Base-by-base conservation (phyloP, 23 red algal species). In the Gracilaria vermiculophylla region DNA sequence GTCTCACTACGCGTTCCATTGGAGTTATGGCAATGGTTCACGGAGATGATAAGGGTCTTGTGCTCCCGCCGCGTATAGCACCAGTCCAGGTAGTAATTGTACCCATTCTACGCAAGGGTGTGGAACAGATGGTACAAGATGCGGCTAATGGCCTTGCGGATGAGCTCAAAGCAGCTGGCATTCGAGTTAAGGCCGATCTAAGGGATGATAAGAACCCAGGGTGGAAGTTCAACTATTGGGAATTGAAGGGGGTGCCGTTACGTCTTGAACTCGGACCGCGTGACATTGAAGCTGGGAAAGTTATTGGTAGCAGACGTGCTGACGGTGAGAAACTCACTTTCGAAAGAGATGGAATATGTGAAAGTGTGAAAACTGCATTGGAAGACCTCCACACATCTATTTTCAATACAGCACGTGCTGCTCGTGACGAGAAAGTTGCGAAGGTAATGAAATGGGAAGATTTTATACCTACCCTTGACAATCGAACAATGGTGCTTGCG, bases 221-320 rank as follows among this genome's bases (percentile, higher is more conserved):
- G 20, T 99, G 97, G 97, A 99, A 99, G 62, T 99, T 96, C 61
- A 94, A 94, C 62, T 82, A 99, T 24, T 96, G 94, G 93, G 97
- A 99, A 66, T 88, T 99, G 13, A 87, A 90, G 64, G 97, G 97
- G 14, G 97, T 99, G 10, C 92, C 91, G 75, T 60, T 96, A 76
- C 51, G 97, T 50, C 36, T 99, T 31, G 97, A 99, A 69, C 78
- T 99, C 37, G 97, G 97, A 2, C 90, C 94, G 15, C 93, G 94
- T 55, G 97, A 99, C 43, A 62, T 99, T 41, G 84, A 95, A 20
- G 79, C 78, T 10, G 82, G 65, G 13, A 50, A 62, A 24, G 82
- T 94, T 2, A 64, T 93, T 28, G 72, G 62, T 1, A 86, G 69
- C 34, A 67, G 89, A 36, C 88, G 97, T 37, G 76, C 84, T 27